A percentile compares a stretch with the other conserved stretches of the same genome.
phyloP scores from a whole-genome alignment of 306 rosid species.

The Vicia sativa region DNA sequence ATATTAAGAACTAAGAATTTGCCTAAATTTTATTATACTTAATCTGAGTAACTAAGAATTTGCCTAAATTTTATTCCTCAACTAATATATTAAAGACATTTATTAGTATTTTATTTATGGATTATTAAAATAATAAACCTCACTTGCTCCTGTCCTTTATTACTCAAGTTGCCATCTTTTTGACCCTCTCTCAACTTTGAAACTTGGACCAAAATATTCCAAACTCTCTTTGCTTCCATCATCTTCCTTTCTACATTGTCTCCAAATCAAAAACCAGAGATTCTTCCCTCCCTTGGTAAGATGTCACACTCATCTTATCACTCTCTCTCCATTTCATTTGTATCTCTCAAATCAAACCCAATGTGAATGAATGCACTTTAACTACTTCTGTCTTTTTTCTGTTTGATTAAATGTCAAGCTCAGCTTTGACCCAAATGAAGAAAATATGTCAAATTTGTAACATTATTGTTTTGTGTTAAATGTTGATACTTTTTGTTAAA shows the following conservation, averaged over 20 bases:
- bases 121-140: background rate
- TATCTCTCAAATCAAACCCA: constrained; percentile 19
- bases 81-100: too few species aligned
- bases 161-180: background rate
- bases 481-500: background rate
- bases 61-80: too few species aligned
- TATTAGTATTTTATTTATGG: too few species aligned
- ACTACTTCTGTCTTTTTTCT: background rate
- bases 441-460: constrained; percentile 35
- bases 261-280: constrained; percentile 17
- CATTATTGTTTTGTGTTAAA: constrained; percentile 25
- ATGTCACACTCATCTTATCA: constrained; percentile 38
- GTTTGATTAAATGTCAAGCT: constrained; percentile 3
- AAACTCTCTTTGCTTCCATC: background rate
- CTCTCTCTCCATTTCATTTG: background rate
- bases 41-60: too few species aligned
- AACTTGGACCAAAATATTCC: constrained; percentile 20
- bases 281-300: constrained; percentile 32
- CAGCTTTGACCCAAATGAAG: background rate
- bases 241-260: background rate
- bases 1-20: too few species aligned
- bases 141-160: background rate
- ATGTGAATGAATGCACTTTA: constrained; percentile 29
- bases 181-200: background rate
- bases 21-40: too few species aligned